A percentile compares a stretch with the other conserved stretches of the same genome.
These are phyloP conservation scores for Sclerotinia minor DNA, from an alignment of 2,329 filamentous ascomycete genomes.

Conservation along the genomic window DNA sequence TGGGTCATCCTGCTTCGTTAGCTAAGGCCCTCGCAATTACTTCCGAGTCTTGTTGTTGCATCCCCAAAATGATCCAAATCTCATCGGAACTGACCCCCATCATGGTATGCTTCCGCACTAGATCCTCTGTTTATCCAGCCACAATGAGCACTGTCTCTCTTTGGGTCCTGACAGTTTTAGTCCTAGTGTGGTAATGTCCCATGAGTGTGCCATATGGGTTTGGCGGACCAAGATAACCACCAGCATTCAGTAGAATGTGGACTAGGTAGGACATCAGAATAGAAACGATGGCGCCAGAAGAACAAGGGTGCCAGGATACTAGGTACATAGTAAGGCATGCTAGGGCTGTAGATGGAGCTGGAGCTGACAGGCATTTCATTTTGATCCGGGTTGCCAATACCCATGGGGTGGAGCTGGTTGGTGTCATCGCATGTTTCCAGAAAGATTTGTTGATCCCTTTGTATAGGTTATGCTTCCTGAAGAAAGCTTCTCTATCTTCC, in stretches of 20 bases:
- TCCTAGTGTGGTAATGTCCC: slow-evolving; percentile 3
- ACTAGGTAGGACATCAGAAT: slow-evolving; percentile 34
- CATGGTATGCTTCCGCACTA: slow-evolving; percentile 5
- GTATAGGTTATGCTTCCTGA: slow-evolving; percentile 34
- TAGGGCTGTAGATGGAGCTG: slow-evolving; percentile 37
- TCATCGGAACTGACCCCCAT: slow-evolving; percentile 18
- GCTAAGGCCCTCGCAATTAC: slow-evolving; percentile 4
- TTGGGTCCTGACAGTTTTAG: slow-evolving; percentile 11
- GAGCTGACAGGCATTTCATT: slow-evolving; percentile 40
- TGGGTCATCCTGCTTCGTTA: slow-evolving; percentile 16
- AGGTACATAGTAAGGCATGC: slow-evolving; percentile 28
- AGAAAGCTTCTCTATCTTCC: slow-evolving; percentile 30
- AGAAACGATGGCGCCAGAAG: slow-evolving; percentile 36
- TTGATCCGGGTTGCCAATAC: slow-evolving; percentile 33
- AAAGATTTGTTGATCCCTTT: slow-evolving; percentile 31
- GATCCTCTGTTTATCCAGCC: slow-evolving; percentile 9
- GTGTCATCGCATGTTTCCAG: slow-evolving; percentile 37
- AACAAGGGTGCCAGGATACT: slow-evolving; percentile 32
- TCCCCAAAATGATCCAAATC: slow-evolving; percentile 17
- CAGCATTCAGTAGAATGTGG: slow-evolving; percentile 16
- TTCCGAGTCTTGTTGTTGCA: slow-evolving; percentile 4
- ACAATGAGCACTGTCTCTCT: slow-evolving; percentile 20
- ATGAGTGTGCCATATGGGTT: slow-evolving; percentile 13
- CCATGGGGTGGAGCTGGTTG: slow-evolving; percentile 36
- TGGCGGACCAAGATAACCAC: slow-evolving; percentile 19